phyloP scores from a whole-genome alignment of 2,329 filamentous ascomycete species.

The Microsporum canis region DNA sequence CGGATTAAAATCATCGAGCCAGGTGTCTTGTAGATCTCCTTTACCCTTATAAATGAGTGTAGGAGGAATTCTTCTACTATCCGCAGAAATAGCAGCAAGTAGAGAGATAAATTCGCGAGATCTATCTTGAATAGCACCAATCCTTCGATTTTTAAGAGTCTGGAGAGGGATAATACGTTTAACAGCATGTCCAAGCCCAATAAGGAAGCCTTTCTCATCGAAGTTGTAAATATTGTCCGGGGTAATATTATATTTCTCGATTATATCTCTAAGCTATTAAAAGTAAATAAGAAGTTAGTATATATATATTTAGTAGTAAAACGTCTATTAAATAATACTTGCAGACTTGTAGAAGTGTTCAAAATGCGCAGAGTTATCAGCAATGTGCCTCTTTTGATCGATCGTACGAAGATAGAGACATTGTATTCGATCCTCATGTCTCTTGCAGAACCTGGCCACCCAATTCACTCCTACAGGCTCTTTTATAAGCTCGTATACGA shows the following conservation, averaged over 20 bases:
- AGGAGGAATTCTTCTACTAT: neutral
- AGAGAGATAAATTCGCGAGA: conserved; percentile 1
- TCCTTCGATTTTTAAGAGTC: no score
- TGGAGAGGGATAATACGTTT: conserved; percentile 7
- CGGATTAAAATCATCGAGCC: no score
- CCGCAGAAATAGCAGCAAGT: neutral
- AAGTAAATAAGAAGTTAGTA: neutral
- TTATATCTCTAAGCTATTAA: conserved; percentile 2
- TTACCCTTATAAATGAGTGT: conserved; percentile 4
- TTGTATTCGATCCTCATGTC: neutral
- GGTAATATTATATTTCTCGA: conserved; percentile 7
- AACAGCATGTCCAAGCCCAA: neutral
- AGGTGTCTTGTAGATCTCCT: no score
- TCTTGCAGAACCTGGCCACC: neutral
- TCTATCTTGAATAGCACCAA: no score
- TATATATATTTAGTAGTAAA: neutral
- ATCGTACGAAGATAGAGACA: conserved; percentile 4
- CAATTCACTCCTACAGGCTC: neutral
- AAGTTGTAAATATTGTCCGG: conserved; percentile 10
- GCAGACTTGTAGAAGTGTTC: conserved; percentile 4
- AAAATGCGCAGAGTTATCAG: conserved; percentile 9
- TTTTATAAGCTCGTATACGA: neutral
- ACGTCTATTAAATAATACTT: conserved; percentile 3
- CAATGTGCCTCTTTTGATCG: conserved; percentile 1
- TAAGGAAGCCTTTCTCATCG: conserved; percentile 9